Conservation (phyloP, 2,329 filamentous ascomycete genomes). For the Aureobasidium sp. region DNA sequence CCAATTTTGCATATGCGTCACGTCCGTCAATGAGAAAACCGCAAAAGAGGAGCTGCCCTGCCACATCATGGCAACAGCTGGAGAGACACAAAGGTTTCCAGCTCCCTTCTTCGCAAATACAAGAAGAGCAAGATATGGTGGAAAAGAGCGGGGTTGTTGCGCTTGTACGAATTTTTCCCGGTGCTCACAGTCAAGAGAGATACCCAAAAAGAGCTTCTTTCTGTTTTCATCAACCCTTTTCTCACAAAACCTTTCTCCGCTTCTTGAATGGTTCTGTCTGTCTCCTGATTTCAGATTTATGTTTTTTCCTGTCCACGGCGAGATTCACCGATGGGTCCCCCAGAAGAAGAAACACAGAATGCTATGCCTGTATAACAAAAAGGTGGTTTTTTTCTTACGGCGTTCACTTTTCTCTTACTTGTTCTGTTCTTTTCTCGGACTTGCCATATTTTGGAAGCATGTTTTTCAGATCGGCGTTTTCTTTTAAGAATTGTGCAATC, state of each 20-base stretch:
- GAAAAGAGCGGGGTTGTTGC: not conserved
- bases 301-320: not conserved
- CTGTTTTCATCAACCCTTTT: not conserved
- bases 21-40: constrained; percentile 12
- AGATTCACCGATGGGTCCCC: too few species aligned
- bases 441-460: constrained; percentile 8
- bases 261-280: not conserved
- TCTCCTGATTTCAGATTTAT: not conserved
- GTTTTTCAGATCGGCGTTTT: not conserved
- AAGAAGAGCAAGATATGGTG: not conserved
- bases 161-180: constrained; percentile 1
- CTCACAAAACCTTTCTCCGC: not conserved
- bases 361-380: not conserved
- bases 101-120: not conserved
- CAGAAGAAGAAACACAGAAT: too few species aligned
- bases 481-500: constrained; percentile 3
- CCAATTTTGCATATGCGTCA: constrained; percentile 12
- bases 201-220: constrained; percentile 12
- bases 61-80: not conserved
- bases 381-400: not conserved
- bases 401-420: not conserved
- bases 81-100: not conserved
- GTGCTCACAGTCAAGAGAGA: not conserved
- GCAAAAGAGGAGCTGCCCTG: not conserved
- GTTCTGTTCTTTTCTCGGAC: not conserved